Evolutionary conservation across 176 grass and related monocot species (phyloP).

Genomic region (Triticum aestivum): DNA sequence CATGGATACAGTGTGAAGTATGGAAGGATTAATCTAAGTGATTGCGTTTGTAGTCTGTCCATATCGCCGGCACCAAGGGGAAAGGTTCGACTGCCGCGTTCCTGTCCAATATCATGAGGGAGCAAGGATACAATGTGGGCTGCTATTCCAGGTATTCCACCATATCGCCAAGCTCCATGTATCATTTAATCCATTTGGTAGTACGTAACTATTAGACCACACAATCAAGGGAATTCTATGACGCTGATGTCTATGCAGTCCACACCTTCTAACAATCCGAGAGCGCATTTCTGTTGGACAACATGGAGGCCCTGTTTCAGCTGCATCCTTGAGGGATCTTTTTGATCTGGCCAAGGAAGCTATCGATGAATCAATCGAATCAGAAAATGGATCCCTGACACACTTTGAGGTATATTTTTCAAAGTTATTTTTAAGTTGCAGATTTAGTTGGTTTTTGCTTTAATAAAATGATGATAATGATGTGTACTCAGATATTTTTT

Average conservation of each 20-base stretch:
- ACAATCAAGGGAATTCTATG: neutral
- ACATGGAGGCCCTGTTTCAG: slow-evolving; percentile 68
- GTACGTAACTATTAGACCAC: neutral
- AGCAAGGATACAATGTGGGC: slow-evolving; percentile 81
- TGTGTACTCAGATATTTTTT: neutral
- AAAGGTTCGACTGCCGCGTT: slow-evolving; percentile 89
- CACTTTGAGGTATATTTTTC: slow-evolving; percentile 78
- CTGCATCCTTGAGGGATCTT: slow-evolving; percentile 43
- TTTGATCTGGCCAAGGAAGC: slow-evolving; percentile 55
- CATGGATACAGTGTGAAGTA: neutral
- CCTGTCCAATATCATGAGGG: slow-evolving; percentile 78
- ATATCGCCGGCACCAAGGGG: slow-evolving; percentile 93
- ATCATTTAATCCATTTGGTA: neutral
- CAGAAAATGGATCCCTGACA: slow-evolving; percentile 75
- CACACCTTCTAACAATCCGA: slow-evolving; percentile 77
- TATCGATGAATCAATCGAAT: slow-evolving; percentile 68
- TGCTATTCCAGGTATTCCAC: slow-evolving; percentile 75
- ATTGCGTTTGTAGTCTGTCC: slow-evolving; percentile 56
- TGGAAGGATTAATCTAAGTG: neutral
- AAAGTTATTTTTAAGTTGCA: neutral
- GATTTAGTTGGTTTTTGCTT: neutral
- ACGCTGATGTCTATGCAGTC: slow-evolving; percentile 43
- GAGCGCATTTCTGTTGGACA: slow-evolving; percentile 81
- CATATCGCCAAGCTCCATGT: neutral
- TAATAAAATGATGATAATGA: neutral